These are phyloP conservation scores for Pythium aristosporum DNA, from an alignment of 352 stramenopile species.

Conservation along the genomic window DNA sequence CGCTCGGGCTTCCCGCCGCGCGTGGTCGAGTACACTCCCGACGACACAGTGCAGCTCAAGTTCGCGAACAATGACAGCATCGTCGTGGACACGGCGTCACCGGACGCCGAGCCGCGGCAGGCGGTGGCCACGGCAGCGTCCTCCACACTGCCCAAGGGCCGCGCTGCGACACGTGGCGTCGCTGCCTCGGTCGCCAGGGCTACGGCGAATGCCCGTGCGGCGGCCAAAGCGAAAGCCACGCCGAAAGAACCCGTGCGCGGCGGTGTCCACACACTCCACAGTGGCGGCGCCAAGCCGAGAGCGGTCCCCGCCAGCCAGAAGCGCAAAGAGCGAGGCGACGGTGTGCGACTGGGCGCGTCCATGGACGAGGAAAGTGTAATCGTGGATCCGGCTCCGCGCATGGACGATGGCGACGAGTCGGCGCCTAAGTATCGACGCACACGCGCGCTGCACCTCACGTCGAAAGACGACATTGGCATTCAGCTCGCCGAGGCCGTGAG, in stretches of 20 bases:
- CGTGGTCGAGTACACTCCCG: slow-evolving; percentile 34
- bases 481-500: slow-evolving; percentile 68
- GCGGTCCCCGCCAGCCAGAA: slow-evolving; percentile 1
- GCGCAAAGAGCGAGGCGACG: slow-evolving; percentile 43
- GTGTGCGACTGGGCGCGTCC: slow-evolving; percentile 56
- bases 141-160: slow-evolving; percentile 7
- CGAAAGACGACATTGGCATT: slow-evolving; percentile 76
- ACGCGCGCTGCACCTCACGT: slow-evolving; percentile 57
- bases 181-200: slow-evolving; percentile 24
- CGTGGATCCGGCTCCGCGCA: slow-evolving; percentile 10
- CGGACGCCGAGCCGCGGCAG: slow-evolving; percentile 21
- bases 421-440: slow-evolving; percentile 54
- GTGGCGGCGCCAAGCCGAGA: slow-evolving; percentile 14
- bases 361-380: slow-evolving; percentile 31
- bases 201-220: neutral
- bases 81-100: slow-evolving; percentile 40
- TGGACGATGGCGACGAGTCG: neutral
- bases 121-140: slow-evolving; percentile 6
- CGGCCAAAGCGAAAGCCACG: slow-evolving; percentile 8
- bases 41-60: slow-evolving; percentile 42
- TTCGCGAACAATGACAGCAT: slow-evolving; percentile 73
- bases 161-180: slow-evolving; percentile 9
- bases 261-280: slow-evolving; percentile 57
- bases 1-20: slow-evolving; percentile 66
- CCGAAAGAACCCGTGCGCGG: slow-evolving; percentile 14